Evolutionary conservation across 179 eudicot species (phyloP).

Genomic region (Actinidia chinensis): DNA sequence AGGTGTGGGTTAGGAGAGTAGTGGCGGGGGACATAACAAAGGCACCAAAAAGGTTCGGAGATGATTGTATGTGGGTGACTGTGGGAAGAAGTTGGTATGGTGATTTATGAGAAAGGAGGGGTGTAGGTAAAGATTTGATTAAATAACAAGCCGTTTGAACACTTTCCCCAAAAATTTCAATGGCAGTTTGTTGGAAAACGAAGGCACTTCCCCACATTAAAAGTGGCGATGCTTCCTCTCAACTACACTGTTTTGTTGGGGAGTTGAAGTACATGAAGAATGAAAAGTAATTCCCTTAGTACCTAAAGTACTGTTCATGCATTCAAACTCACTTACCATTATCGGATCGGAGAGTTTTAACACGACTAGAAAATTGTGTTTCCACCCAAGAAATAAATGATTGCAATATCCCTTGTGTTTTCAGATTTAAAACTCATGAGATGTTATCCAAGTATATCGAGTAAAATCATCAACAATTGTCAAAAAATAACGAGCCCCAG

Average conservation of each 20-base stretch:
- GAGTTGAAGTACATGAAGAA: neutral
- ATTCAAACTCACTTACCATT: constrained; percentile 9
- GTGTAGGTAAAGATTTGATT: constrained; percentile 15
- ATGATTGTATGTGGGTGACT: neutral
- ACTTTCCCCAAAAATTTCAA: constrained; percentile 7
- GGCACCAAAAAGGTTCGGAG: constrained; percentile 18
- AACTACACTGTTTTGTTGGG: constrained; percentile 18
- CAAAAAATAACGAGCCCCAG: constrained; percentile 18
- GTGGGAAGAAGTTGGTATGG: neutral
- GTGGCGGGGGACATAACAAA: constrained; percentile 24
- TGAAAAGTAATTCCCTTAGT: neutral
- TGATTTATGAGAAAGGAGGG: neutral
- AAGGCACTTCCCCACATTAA: constrained; percentile 16
- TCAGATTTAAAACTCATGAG: constrained; percentile 15
- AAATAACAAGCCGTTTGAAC: constrained; percentile 9
- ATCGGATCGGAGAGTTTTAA: neutral
- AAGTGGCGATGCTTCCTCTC: constrained; percentile 18
- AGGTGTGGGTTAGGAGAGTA: neutral
- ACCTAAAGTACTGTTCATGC: neutral
- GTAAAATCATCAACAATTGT: constrained; percentile 16
- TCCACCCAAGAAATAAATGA: neutral
- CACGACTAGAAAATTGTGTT: neutral
- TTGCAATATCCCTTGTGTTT: constrained; percentile 8
- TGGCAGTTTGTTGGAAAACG: constrained; percentile 17
- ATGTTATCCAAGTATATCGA: constrained; percentile 6